Evolutionary conservation across 2,329 filamentous ascomycete species (phyloP).

Genomic region (Onygenales sp.): DNA sequence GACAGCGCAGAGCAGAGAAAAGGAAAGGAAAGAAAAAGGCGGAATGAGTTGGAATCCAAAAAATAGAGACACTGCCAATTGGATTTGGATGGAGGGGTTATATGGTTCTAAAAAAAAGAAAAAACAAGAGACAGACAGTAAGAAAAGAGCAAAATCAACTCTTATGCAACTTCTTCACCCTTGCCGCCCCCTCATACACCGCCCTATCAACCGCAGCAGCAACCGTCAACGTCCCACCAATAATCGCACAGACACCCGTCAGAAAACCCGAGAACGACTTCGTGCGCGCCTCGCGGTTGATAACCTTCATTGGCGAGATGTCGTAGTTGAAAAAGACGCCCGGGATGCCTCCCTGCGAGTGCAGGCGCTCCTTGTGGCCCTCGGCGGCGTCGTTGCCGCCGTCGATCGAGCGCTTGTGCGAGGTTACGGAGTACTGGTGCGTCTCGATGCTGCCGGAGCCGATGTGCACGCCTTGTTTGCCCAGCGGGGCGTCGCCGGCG

Average conservation of each 20-base stretch:
- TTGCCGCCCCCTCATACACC: slow-evolving; percentile 76
- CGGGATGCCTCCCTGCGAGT: slow-evolving; percentile 84
- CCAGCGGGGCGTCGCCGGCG: slow-evolving; percentile 53
- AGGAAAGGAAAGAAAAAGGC: no score
- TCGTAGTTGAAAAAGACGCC: slow-evolving; percentile 99
- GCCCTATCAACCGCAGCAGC: slow-evolving; percentile 87
- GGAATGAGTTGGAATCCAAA: no score
- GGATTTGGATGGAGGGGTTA: no score
- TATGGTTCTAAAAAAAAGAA: not conserved
- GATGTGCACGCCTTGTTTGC: slow-evolving; percentile 58
- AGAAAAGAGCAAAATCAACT: slow-evolving; percentile 28
- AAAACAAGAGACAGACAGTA: not conserved
- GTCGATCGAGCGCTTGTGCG: slow-evolving; percentile 77
- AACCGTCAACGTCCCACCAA: slow-evolving; percentile 91
- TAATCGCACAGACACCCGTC: slow-evolving; percentile 85
- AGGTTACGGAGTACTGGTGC: slow-evolving; percentile 96
- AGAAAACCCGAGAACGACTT: slow-evolving; percentile 91
- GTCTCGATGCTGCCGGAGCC: slow-evolving; percentile 79
- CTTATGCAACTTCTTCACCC: slow-evolving; percentile 77
- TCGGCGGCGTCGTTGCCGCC: slow-evolving; percentile 79
- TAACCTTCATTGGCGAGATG: slow-evolving; percentile 98
- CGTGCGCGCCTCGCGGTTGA: slow-evolving; percentile 83
- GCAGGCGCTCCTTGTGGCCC: slow-evolving; percentile 83
- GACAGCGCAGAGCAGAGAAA: no score
- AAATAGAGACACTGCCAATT: no score